These are phyloP conservation scores for Gossypium mustelinum DNA, from an alignment of 345 rosid genomes.

Conservation along the genomic window DNA sequence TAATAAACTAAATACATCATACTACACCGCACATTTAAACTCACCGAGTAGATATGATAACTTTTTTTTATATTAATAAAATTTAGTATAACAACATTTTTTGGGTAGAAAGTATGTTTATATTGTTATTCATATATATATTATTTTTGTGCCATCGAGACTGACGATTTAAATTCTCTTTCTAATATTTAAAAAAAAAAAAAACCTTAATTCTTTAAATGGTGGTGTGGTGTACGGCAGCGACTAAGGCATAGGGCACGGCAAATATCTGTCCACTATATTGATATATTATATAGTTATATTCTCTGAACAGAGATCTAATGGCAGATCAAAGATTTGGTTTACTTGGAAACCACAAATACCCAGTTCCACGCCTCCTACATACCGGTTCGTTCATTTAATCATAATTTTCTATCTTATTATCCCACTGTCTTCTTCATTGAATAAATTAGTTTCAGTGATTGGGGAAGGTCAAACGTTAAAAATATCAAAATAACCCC, in stretches of 20 bases:
- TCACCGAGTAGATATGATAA: no score
- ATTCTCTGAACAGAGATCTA: constrained; percentile 25
- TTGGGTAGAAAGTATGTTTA: no score
- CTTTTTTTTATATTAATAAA: no score
- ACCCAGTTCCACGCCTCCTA: constrained; percentile 11
- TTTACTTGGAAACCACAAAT: constrained; percentile 31
- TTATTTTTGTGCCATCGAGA: no score
- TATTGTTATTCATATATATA: no score
- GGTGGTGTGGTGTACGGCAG: not conserved
- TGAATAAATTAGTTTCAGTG: constrained; percentile 6
- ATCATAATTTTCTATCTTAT: not conserved
- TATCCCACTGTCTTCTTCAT: not conserved
- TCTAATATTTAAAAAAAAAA: no score
- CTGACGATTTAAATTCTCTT: no score
- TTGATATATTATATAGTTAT: not conserved
- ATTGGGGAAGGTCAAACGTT: not conserved
- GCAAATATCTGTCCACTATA: no score
- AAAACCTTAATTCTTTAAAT: not conserved
- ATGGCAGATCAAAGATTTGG: constrained; percentile 28
- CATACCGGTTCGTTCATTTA: not conserved
- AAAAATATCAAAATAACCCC: not conserved
- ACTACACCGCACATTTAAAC: accelerated
- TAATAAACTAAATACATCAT: no score
- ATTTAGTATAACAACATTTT: no score
- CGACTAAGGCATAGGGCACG: not conserved